Conservation (phyloP, 2,329 filamentous ascomycete species). For the Magnaporthales sp. region DNA sequence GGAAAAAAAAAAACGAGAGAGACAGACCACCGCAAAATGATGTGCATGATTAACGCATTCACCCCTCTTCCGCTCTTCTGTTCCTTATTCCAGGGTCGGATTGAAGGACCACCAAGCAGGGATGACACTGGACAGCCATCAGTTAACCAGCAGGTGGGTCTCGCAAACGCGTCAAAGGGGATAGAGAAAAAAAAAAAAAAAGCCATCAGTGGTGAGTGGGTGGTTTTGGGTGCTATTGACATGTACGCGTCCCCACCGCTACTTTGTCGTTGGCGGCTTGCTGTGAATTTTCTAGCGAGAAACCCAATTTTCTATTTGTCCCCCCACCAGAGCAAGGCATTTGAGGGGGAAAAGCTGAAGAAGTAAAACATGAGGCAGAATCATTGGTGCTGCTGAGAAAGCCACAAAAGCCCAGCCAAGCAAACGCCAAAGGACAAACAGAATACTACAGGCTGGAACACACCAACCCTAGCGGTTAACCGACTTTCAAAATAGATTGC, state of each 20-base stretch:
- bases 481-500: slow-evolving; percentile 4
- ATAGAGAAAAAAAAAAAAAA: too few relatives aligned
- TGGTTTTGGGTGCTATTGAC: not conserved
- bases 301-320: not conserved
- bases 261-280: not conserved
- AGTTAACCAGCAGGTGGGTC: not conserved
- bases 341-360: not conserved
- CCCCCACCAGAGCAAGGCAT: not conserved
- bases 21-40: not conserved
- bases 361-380: not conserved
- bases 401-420: not conserved
- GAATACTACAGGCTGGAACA: not conserved
- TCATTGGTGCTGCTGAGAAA: not conserved
- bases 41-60: not conserved
- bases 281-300: not conserved
- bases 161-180: not conserved
- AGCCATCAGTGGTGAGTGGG: not conserved
- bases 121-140: not conserved
- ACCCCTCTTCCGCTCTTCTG: not conserved
- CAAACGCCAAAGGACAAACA: not conserved
- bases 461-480: not conserved
- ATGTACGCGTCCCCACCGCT: not conserved
- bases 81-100: not conserved
- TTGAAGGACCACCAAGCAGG: not conserved
- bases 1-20: not conserved